Evolutionary conservation across 371 early-diverging fungal species (phyloP), one percentile per base, ranked within the genome.

Genomic region (Syncephalastrum racemosum): DNA sequence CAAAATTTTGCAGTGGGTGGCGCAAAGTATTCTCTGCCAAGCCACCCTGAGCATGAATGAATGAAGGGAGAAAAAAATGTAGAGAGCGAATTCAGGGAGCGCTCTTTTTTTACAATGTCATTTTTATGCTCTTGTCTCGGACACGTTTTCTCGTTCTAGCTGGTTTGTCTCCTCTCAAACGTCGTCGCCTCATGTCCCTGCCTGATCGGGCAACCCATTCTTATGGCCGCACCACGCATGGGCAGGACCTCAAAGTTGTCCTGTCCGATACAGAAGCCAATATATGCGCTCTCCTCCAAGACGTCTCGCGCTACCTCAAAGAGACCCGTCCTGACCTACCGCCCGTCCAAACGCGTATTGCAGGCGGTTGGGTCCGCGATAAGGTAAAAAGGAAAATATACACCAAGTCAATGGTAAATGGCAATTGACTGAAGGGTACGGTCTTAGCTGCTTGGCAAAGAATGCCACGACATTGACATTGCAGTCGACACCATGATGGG

Each of bases 351-450:
- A 80, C 94, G 48, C 79, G 99, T n/a, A 89, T 98, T 51, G 97
- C 96, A 22, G 99, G 99, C 56, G 99, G 99, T 8, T 99, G 99
- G 99, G 99, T 99, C 46, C 85, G 99, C 44, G 99, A 99, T 73
- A 99, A 98, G 85, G 91, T 90, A 75, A 44, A 43, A 5, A 15
- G 7, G 2, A 31, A 8, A n/a, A n/a, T n/a, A n/a, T n/a, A n/a
- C n/a, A n/a, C n/a, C n/a, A n/a, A n/a, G n/a, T n/a, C n/a, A n/a
- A 7, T 7, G 4, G 27, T 23, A 18, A 4, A 27, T 3, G 3
- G 22, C 39, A 39, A 36, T 16, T 20, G 39, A 27, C 14, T 18
- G 36, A 27, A 4, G 36, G 12, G 5, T 2, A 10, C 10, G 39
- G 24, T n/a, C n/a, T n/a, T 59, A 95, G 93, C 77, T 99, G 14